Conservation (phyloP, 1,284 basidiomycete genomes). For the Gymnopus androsaceus region DNA sequence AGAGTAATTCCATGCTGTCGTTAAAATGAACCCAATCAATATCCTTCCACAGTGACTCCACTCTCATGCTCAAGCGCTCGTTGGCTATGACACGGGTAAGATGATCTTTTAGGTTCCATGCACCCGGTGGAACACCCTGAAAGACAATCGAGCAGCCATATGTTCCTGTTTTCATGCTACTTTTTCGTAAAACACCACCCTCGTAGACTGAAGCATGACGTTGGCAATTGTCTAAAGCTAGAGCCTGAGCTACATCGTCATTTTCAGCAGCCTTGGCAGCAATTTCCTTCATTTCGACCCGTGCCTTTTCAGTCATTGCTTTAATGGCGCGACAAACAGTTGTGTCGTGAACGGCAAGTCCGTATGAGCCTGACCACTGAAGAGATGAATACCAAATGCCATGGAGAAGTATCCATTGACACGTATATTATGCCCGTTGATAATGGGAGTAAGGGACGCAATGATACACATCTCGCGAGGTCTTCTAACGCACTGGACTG, state of each 20-base stretch:
- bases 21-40: slow-evolving; percentile 17
- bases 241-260: not conserved
- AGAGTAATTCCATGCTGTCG: slow-evolving; percentile 4
- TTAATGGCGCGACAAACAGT: not conserved
- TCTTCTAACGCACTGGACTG: not conserved
- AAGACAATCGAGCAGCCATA: no score
- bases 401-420: slow-evolving; percentile 6
- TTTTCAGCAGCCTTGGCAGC: not conserved
- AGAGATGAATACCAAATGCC: not conserved
- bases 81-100: not conserved
- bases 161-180: slow-evolving; percentile 12
- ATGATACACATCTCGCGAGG: not conserved
- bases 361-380: not conserved
- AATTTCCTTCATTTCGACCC: not conserved
- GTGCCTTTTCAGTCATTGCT: slow-evolving; percentile 1
- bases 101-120: no score
- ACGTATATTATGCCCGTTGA: slow-evolving; percentile 4
- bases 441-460: not conserved
- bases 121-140: no score
- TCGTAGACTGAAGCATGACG: slow-evolving; percentile 10
- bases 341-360: slow-evolving; percentile 4
- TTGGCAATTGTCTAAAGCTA: slow-evolving; percentile 18
- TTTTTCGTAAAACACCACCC: slow-evolving; percentile 12
- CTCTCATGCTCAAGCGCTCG: not conserved
- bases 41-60: not conserved